Evolutionary conservation across 2,329 filamentous ascomycete species (phyloP).

Genomic region (Pseudopyricularia cyperi): DNA sequence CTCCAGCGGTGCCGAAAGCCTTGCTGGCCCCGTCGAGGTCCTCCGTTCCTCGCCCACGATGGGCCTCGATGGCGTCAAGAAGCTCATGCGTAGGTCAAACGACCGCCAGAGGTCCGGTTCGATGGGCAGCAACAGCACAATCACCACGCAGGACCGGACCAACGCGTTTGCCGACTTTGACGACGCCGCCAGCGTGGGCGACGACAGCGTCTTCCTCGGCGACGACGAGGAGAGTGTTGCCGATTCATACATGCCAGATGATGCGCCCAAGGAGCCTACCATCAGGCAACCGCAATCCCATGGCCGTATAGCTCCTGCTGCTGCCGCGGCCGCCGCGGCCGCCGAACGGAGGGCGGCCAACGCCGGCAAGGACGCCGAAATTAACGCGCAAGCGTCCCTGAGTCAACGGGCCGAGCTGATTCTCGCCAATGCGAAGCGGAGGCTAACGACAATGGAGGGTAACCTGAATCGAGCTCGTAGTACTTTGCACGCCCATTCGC

Average conservation of each 20-base stretch:
- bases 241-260: constrained; percentile 38
- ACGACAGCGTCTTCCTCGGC: constrained; percentile 51
- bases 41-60: constrained; percentile 32
- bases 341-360: neutral
- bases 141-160: constrained; percentile 36
- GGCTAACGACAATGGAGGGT: constrained; percentile 85
- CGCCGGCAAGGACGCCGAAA: neutral
- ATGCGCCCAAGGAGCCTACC: constrained; percentile 1
- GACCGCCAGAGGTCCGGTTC: constrained; percentile 38
- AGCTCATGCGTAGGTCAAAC: constrained; percentile 25
- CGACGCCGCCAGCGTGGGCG: constrained; percentile 44
- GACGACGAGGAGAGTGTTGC: constrained; percentile 56
- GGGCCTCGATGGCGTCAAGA: constrained; percentile 28
- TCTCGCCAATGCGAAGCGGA: constrained; percentile 80
- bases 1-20: constrained; percentile 14
- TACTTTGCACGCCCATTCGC: constrained; percentile 46
- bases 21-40: constrained; percentile 15
- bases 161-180: constrained; percentile 48
- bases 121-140: constrained; percentile 47
- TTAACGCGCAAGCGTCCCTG: constrained; percentile 32
- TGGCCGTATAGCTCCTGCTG: neutral
- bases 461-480: constrained; percentile 71
- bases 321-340: neutral
- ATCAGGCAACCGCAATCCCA: constrained; percentile 1
- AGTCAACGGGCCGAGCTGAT: constrained; percentile 82